Base-by-base conservation (phyloP, 768 basidiomycete genomes). In the Sarcomyxa edulis region DNA sequence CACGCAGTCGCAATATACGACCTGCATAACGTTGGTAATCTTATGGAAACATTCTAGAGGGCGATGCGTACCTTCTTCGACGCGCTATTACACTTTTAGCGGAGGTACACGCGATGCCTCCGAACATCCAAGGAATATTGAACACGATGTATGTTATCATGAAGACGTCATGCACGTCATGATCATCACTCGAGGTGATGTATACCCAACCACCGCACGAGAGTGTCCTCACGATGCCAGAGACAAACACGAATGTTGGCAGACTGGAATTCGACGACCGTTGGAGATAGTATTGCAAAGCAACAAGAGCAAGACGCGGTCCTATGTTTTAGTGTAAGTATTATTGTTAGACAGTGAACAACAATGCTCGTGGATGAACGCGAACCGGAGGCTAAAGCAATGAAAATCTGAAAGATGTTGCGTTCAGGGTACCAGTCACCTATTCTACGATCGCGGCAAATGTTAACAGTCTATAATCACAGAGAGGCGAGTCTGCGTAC, bases 191-290 rank as follows among this genome's bases (percentile, higher is more conserved):
- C 2, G 86, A 87, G 0, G 92, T 93, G 51, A 94, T 78, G 50
- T 81, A 95, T 20, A 93, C 88, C 91, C 91, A 95, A 19, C 92
- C 90, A 22, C 88, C 92, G 50, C 91, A 94, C 3, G 77, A 71
- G 22, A 94, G 56, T 0, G 91, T 91, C 42, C 91, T 69, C 12
- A 86, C 54, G 15, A 90, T 46, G 0, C 89, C 89, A 26, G 69
- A 61, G 7, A 77, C 48, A 24, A 83, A 71, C 14, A 90, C 64
- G 33, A 80, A 47, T 7, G 59, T 62, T 0, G 81, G 68, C 8
- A 76, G 62, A 33, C 46, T 56, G 5, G 75, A 71, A 6, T 52
- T 45, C 6, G 57, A 44, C 1, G 68, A 58, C 31, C 70, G 65
- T 32, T 77, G 67, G 36, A 84, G 62, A 43, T 74, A 71, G 51